Evolutionary conservation across 352 stramenopile genomes (phyloP).

Genomic region (Globisporangium yorkense): DNA sequence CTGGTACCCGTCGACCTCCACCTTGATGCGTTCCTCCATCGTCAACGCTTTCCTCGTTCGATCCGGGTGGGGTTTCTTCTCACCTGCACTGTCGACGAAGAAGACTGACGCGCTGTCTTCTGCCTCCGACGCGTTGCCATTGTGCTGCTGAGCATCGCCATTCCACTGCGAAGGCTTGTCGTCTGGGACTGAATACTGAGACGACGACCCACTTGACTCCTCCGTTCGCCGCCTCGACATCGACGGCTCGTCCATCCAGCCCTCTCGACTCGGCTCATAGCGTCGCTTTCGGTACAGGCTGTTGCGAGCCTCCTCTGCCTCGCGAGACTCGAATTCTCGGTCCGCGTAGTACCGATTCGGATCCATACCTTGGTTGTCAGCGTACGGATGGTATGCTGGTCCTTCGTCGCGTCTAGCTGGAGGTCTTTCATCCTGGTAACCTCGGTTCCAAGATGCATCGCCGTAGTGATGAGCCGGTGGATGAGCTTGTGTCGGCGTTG

Average conservation of each 20-base stretch:
- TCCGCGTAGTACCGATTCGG: neutral
- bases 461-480: neutral
- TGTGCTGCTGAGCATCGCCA: neutral
- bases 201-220: neutral
- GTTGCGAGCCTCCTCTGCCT: neutral
- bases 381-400: neutral
- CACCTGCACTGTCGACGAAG: constrained; percentile 41
- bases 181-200: neutral
- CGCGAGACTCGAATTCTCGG: neutral
- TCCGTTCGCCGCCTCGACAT: neutral
- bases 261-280: constrained; percentile 13
- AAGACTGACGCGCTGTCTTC: constrained; percentile 1
- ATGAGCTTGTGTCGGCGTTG: neutral
- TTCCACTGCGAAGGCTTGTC: neutral
- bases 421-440: neutral
- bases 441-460: neutral
- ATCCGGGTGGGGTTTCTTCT: constrained; percentile 15
- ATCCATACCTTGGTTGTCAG: constrained; percentile 4
- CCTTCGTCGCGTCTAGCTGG: neutral
- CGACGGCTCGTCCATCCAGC: constrained; percentile 1
- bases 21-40: constrained; percentile 25
- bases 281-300: constrained; percentile 10
- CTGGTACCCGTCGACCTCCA: constrained; percentile 52
- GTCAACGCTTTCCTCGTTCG: constrained; percentile 16
- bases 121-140: neutral